These are phyloP conservation scores for Alternaria consortialis DNA, from an alignment of 2,329 filamentous ascomycete species.

Conservation along the genomic window DNA sequence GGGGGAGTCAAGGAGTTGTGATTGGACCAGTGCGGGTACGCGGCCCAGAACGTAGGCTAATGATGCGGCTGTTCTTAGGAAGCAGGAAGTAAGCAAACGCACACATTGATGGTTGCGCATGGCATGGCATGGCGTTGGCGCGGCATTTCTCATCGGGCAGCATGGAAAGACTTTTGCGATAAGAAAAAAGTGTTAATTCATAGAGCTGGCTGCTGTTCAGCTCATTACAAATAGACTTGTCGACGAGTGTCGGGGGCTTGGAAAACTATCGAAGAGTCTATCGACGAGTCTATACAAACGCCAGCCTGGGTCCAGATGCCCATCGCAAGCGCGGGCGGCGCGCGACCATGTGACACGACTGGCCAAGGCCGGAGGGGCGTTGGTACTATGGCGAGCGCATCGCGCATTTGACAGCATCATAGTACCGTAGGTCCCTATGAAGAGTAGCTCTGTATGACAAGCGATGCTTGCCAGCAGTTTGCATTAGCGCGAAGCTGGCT, in stretches of 20 bases:
- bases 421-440: not conserved
- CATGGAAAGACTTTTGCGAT: constrained; percentile 8
- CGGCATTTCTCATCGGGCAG: constrained; percentile 21
- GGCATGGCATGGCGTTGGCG: constrained; percentile 32
- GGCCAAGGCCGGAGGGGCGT: not conserved
- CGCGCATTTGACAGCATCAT: constrained; percentile 11
- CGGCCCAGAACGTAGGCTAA: constrained; percentile 27
- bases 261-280: constrained; percentile 3
- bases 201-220: not conserved
- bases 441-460: constrained; percentile 3
- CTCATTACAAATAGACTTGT: not conserved
- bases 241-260: constrained; percentile 1
- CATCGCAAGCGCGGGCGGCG: constrained; percentile 6
- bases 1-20: not conserved
- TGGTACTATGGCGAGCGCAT: constrained; percentile 7
- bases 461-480: constrained; percentile 17
- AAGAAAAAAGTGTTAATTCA: not conserved
- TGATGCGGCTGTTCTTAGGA: constrained; percentile 18
- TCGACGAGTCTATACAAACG: constrained; percentile 1
- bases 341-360: constrained; percentile 4
- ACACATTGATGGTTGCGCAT: constrained; percentile 22
- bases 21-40: constrained; percentile 12
- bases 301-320: constrained; percentile 1
- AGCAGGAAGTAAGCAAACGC: constrained; percentile 9
- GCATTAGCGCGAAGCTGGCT: constrained; percentile 19